Conservation (phyloP, 768 basidiomycete genomes). For the Xerocomellus dryophilus region DNA sequence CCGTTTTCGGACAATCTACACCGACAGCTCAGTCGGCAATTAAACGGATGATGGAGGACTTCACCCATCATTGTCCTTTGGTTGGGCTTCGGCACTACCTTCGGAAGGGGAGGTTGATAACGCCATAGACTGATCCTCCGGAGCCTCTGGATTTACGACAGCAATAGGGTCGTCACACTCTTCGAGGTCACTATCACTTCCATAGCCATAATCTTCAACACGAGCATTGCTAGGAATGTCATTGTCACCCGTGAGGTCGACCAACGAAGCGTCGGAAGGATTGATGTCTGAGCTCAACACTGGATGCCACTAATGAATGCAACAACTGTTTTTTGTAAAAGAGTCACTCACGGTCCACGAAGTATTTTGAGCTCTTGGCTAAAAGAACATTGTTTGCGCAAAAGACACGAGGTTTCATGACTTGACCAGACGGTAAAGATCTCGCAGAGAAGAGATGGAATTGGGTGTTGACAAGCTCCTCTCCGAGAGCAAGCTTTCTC, state of each 20-base stretch:
- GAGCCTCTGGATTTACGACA: not conserved
- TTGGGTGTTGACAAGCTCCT: constrained; percentile 30
- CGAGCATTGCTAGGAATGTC: constrained; percentile 5
- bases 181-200: constrained; percentile 37
- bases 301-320: not conserved
- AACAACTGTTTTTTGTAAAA: not conserved
- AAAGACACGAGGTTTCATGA: constrained; percentile 20
- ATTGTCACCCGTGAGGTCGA: constrained; percentile 12
- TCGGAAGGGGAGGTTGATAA: not conserved
- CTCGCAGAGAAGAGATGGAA: constrained; percentile 30
- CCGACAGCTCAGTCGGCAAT: not conserved
- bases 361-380: constrained; percentile 27
- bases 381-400: constrained; percentile 31
- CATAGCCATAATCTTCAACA: constrained; percentile 30
- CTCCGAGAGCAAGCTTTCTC: constrained; percentile 26
- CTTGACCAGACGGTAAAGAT: constrained; percentile 9
- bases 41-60: not conserved
- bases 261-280: constrained; percentile 9
- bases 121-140: not conserved
- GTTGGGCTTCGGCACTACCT: not conserved
- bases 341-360: constrained; percentile 22
- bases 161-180: constrained; percentile 15
- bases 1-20: constrained; percentile 10
- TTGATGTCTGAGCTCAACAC: constrained; percentile 15
- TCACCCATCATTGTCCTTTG: constrained; percentile 10